A percentile compares a stretch with the other conserved stretches of the same genome.
Conservation (phyloP, 2,329 filamentous ascomycete genomes). For the Cyphellophora europaea region DNA sequence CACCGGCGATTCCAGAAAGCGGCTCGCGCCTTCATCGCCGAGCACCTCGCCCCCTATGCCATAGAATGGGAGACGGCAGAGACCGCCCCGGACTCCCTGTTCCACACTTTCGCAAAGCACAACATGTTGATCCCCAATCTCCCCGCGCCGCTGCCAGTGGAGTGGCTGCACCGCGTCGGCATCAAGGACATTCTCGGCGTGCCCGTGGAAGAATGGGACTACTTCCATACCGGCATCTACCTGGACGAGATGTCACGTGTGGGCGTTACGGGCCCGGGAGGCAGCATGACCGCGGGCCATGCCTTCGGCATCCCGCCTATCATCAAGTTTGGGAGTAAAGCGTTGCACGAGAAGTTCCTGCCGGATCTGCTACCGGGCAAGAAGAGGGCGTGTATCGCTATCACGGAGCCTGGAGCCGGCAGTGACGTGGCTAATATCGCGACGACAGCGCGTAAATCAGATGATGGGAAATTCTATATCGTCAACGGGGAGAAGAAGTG, state of each 20-base stretch:
- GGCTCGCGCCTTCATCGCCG: slow-evolving; percentile 55
- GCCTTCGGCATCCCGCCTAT: slow-evolving; percentile 65
- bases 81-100: slow-evolving; percentile 55
- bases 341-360: slow-evolving; percentile 57
- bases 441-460: slow-evolving; percentile 54
- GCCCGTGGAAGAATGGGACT: slow-evolving; percentile 64
- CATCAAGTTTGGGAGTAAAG: slow-evolving; percentile 54
- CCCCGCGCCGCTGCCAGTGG: slow-evolving; percentile 58
- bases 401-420: slow-evolving; percentile 67
- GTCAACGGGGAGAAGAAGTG: slow-evolving; percentile 69
- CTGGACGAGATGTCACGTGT: slow-evolving; percentile 60
- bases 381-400: slow-evolving; percentile 64
- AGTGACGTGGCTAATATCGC: slow-evolving; percentile 65
- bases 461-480: slow-evolving; percentile 58
- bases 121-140: slow-evolving; percentile 65
- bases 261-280: slow-evolving; percentile 53
- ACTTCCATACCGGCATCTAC: slow-evolving; percentile 62
- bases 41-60: slow-evolving; percentile 53
- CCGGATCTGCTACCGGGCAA: slow-evolving; percentile 58
- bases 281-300: slow-evolving; percentile 55
- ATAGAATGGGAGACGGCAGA: slow-evolving; percentile 62
- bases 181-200: slow-evolving; percentile 58
- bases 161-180: slow-evolving; percentile 56
- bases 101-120: slow-evolving; percentile 51
- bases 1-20: slow-evolving; percentile 59